These are phyloP conservation scores for Sechiopsis laciniata DNA, from an alignment of 306 rosid species.

Conservation along the genomic window DNA sequence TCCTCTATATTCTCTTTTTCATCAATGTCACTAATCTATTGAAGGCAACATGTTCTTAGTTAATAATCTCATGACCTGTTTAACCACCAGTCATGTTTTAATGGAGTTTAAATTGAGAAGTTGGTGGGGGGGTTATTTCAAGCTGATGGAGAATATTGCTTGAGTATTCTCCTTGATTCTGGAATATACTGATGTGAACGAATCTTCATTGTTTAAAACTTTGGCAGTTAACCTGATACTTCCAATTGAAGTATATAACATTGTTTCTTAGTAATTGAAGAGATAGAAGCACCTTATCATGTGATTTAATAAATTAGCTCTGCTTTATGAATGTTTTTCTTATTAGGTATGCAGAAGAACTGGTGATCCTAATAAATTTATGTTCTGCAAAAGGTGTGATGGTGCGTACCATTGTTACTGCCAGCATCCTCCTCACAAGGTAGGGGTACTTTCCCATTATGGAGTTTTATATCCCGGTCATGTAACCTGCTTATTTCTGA, in stretches of 20 bases:
- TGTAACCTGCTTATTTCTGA: slow-evolving; percentile 25
- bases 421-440: slow-evolving; percentile 96
- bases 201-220: not conserved
- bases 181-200: not conserved
- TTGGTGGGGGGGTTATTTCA: not conserved
- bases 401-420: slow-evolving; percentile 99
- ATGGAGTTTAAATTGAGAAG: not conserved
- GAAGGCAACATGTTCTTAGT: not conserved
- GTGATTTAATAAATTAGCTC: not conserved
- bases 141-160: not conserved
- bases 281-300: not conserved
- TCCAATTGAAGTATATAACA: not conserved
- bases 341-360: slow-evolving; percentile 89
- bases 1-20: not conserved
- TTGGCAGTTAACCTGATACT: not conserved
- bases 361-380: slow-evolving; percentile 91
- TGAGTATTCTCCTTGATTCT: not conserved
- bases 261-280: not conserved
- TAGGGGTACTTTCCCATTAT: slow-evolving; percentile 27
- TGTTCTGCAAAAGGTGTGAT: slow-evolving; percentile 98
- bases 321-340: not conserved
- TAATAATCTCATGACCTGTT: not conserved
- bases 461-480: slow-evolving; percentile 20
- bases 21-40: not conserved
- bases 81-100: not conserved